Evolutionary conservation across 2,329 filamentous ascomycete species (phyloP).

Genomic region (Verticillium isaacii): DNA sequence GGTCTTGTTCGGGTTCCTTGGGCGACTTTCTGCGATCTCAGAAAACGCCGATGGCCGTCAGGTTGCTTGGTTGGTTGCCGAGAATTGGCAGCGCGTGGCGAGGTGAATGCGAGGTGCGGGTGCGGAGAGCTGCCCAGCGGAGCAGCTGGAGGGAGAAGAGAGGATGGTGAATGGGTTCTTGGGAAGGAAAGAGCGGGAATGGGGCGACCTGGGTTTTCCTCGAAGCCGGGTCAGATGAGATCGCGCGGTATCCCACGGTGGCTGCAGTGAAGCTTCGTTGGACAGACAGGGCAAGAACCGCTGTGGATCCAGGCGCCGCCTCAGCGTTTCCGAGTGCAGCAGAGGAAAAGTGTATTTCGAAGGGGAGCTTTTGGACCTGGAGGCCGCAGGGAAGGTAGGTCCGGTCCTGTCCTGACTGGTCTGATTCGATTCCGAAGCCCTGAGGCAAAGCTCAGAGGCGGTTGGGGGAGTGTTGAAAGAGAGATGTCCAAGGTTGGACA

Average conservation of each 20-base stretch:
- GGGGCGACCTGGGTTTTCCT: neutral
- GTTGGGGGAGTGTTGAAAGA: neutral
- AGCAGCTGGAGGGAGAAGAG: neutral
- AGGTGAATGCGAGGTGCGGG: neutral
- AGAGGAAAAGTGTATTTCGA: neutral
- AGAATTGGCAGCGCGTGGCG: neutral
- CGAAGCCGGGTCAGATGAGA: neutral
- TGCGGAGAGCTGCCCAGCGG: neutral
- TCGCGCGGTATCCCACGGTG: neutral
- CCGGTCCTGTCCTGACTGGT: neutral
- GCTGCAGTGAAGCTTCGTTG: neutral
- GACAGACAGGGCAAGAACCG: neutral
- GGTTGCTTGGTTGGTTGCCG: neutral
- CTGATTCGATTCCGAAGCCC: neutral
- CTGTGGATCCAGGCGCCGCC: neutral
- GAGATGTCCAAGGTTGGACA: neutral
- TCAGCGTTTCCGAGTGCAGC: conserved; percentile 8
- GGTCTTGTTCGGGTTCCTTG: conserved; percentile 2
- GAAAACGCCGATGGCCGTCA: neutral
- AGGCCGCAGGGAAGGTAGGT: conserved; percentile 1
- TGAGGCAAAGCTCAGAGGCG: neutral
- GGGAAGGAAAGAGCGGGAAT: neutral
- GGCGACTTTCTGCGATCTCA: neutral
- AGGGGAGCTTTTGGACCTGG: neutral
- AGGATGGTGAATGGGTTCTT: neutral